Base-by-base conservation (phyloP, 768 basidiomycete genomes). In the Clitopilus hobsonii region DNA sequence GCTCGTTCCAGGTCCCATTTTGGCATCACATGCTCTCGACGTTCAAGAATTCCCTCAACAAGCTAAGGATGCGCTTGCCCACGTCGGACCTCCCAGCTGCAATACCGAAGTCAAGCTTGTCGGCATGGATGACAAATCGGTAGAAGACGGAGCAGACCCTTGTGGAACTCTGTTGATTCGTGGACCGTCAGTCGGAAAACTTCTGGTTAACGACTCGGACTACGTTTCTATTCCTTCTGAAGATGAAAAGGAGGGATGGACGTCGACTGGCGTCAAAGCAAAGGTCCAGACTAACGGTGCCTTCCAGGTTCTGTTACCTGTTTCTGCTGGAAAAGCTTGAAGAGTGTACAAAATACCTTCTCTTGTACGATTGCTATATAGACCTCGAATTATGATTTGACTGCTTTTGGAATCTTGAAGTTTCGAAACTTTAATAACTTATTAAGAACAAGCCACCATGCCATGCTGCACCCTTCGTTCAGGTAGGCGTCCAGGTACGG, bases 41-140 rank as follows among this genome's bases (percentile, higher is more conserved):
- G 68, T 97, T 23, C 94, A 97, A 69, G 78, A 84, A 10, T 83
- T 92, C 66, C 76, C 80, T 2, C 61, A 67, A 4, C 54, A 57
- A 3, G 57, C 64, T 1, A 64, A 65, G 0, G 67, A 67, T n/a
- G 53, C 66, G 1, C 61, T 69, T 26, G 76, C 78, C 3, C 79
- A 79, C 61, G 80, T 82, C 11, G 94, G 94, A 3, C 86, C 93
- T 2, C 94, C 95, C 2, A 81, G 84, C n/a, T 76, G 86, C 53
- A 95, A 95, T 62, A 74, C 94, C 0, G 95, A 97, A 68, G 84
- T 81, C 5, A 88, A 93, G 65, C 75, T 98, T n/a, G 64, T 78
- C 0, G 85, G 78, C 0, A 80, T 91, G 8, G 74, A 86, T 38
- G 91, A 95, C 53, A 75, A 73, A 1, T 67, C 69, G 8, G 74